These are phyloP conservation scores for Adiantum capillusveneris DNA, from an alignment of 75 land plant genomes.

Conservation along the genomic window DNA sequence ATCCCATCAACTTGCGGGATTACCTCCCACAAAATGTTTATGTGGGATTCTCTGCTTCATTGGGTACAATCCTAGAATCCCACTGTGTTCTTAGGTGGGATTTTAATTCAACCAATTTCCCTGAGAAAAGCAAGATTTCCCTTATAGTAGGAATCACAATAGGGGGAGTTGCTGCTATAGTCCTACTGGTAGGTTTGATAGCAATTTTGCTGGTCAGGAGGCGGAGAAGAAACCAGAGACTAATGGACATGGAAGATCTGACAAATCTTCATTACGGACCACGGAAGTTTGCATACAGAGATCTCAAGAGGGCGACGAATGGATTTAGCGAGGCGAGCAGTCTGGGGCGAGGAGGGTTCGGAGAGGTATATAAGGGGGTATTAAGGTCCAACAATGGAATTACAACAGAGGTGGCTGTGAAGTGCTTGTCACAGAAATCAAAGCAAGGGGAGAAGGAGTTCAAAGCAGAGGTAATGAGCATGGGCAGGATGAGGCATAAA, in stretches of 20 bases:
- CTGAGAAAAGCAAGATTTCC: not conserved
- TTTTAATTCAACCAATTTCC: constrained; percentile 11
- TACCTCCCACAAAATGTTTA: constrained; percentile 25
- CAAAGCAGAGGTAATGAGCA: constrained; percentile 49
- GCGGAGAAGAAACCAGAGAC: too few relatives aligned
- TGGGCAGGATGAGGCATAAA: constrained; percentile 56
- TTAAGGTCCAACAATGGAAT: not conserved
- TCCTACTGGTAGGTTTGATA: too few relatives aligned
- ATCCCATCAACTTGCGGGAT: constrained; percentile 20
- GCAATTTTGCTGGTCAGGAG: too few relatives aligned
- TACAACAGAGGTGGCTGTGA: constrained; percentile 49
- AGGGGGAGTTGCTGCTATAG: too few relatives aligned
- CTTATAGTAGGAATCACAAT: too few relatives aligned
- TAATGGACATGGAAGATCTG: not conserved
- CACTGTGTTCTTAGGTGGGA: constrained; percentile 39
- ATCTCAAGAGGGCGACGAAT: constrained; percentile 24
- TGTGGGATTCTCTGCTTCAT: constrained; percentile 58
- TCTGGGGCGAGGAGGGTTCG: constrained; percentile 44
- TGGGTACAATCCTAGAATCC: constrained; percentile 29
- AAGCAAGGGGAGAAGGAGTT: constrained; percentile 45
- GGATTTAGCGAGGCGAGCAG: constrained; percentile 18
- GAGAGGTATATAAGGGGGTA: constrained; percentile 30
- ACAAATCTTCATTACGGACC: constrained; percentile 14
- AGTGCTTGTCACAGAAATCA: constrained; percentile 37
- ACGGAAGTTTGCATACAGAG: constrained; percentile 18